These are phyloP conservation scores for Cutaneotrichosporon sp. DNA, from an alignment of 1,284 basidiomycete genomes.

Conservation along the genomic window DNA sequence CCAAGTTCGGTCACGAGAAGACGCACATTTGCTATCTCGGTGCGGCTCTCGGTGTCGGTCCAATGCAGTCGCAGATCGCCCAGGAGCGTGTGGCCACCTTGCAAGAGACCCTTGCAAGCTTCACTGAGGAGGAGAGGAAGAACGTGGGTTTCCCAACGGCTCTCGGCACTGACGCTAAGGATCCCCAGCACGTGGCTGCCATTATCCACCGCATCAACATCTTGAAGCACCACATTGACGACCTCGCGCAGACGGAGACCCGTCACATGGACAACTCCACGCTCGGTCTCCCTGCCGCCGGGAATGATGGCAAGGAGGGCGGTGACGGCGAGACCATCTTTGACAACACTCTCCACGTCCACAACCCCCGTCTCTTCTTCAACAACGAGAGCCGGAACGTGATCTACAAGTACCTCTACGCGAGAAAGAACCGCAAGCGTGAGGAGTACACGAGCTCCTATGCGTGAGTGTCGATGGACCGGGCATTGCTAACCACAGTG, in stretches of 20 bases:
- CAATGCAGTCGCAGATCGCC: slow-evolving; percentile 70
- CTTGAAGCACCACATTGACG: slow-evolving; percentile 33
- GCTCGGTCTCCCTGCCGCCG: slow-evolving; percentile 9
- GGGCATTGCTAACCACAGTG: slow-evolving; percentile 14
- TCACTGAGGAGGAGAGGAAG: neutral
- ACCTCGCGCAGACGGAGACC: slow-evolving; percentile 31
- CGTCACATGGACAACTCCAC: slow-evolving; percentile 42
- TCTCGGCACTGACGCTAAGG: neutral
- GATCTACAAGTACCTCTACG: slow-evolving; percentile 86
- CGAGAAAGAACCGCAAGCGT: slow-evolving; percentile 69
- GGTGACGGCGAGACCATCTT: slow-evolving; percentile 46
- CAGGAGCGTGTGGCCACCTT: slow-evolving; percentile 57
- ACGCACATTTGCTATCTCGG: slow-evolving; percentile 85
- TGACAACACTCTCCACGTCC: slow-evolving; percentile 87
- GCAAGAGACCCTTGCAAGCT: slow-evolving; percentile 19
- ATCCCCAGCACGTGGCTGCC: neutral
- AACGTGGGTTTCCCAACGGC: neutral
- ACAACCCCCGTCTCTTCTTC: slow-evolving; percentile 81
- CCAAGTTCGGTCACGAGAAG: slow-evolving; percentile 84
- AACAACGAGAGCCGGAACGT: slow-evolving; percentile 78
- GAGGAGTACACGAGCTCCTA: slow-evolving; percentile 87
- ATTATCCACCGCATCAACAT: slow-evolving; percentile 30
- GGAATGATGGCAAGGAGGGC: neutral
- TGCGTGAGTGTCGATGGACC: slow-evolving; percentile 59
- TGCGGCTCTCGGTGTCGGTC: slow-evolving; percentile 62